phyloP scores from a whole-genome alignment of 2,329 filamentous ascomycete genomes.

The Verticillium zaregamsianum region DNA sequence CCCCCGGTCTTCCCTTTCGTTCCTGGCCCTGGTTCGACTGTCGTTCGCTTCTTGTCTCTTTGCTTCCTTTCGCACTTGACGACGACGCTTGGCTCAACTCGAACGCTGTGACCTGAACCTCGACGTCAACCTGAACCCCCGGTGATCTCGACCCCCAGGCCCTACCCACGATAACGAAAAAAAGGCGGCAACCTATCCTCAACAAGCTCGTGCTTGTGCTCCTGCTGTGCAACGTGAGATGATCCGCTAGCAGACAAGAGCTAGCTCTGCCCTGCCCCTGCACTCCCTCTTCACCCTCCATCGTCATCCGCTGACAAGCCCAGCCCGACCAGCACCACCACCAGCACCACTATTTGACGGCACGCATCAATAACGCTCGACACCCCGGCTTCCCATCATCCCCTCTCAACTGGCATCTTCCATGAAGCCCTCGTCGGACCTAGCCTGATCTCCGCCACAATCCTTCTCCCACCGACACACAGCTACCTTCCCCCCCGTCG shows the following conservation, averaged over 20 bases:
- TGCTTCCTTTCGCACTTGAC: neutral
- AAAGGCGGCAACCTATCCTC: neutral
- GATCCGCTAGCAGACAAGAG: neutral
- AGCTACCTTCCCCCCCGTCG: neutral
- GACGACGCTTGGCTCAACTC: slow-evolving; percentile 9
- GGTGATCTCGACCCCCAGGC: neutral
- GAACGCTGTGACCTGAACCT: slow-evolving; percentile 22
- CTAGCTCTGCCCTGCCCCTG: slow-evolving; percentile 11
- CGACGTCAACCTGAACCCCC: slow-evolving; percentile 15
- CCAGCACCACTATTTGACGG: neutral
- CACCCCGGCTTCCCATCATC: neutral
- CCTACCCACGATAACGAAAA: neutral
- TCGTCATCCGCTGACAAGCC: neutral
- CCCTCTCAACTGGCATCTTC: slow-evolving; percentile 1
- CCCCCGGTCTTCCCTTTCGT: neutral
- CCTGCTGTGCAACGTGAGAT: neutral
- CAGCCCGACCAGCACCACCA: neutral
- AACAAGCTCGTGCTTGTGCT: neutral
- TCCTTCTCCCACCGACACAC: neutral
- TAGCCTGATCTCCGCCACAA: neutral
- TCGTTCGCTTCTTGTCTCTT: neutral
- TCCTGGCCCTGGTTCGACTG: neutral
- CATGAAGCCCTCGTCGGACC: neutral
- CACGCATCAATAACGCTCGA: neutral
- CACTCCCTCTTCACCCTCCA: slow-evolving; percentile 18